Evolutionary conservation across 2,329 filamentous ascomycete species (phyloP), one percentile per base, ranked within the genome.

Genomic region (Passalora sequoiae): DNA sequence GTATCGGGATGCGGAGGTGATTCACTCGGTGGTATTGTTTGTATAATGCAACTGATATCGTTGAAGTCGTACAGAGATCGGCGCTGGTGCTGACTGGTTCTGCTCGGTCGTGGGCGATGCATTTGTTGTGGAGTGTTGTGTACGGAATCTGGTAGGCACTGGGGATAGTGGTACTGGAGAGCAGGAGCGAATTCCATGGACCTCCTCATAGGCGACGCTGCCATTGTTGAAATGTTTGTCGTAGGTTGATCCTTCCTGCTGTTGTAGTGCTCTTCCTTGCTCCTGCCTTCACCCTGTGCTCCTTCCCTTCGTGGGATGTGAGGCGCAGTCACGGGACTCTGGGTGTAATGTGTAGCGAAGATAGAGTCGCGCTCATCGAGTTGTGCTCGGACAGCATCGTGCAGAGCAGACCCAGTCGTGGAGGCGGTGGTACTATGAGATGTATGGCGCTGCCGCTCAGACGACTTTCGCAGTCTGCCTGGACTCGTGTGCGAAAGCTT

Each of bases 291-390:
- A 17, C 24, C 37, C 41, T 30, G 4, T 24, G 16, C 29, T 30
- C 35, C 28, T 37, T 16, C 32, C 21, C 19, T 31, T 21, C 19
- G 20, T 13, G 44, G 33, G 43, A 33, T 40, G 24, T 29, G 47
- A 20, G 66, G 66, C 47, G 58, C 64, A 45, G 62, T 56, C 43
- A 59, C 60, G 51, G 72, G 70, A 56, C 66, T 73, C 49, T 74
- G 72, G 41, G 72, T 70, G 60, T 81, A 81, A 52, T 77, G 76
- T 24, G 77, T 80, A 40, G 78, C 77, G 57, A 80, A 81, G 60
- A 81, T 81, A 62, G 73, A 78, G 61, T 81, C 78, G 55, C 78
- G 67, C 62, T 81, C 78, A 19, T 76, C 77, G 50, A 81, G 66
- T 63, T 76, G 76, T 36, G 76, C 75, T 21, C 58, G 60, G 48